phyloP scores from a whole-genome alignment of 768 basidiomycete species.

The Termitomyces sp. region DNA sequence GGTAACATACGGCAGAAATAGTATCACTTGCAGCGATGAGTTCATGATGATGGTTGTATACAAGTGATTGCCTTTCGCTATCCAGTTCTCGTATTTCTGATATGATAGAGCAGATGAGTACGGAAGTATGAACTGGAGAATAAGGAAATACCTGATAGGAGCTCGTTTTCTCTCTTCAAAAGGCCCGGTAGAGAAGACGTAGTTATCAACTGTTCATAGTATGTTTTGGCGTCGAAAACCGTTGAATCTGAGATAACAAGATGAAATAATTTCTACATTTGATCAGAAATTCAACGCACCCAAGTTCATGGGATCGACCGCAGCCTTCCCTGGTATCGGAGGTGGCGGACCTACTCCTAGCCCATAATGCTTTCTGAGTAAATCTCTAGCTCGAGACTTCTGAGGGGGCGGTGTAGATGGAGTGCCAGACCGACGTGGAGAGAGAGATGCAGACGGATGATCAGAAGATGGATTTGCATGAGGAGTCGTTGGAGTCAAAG shows the following conservation, averaged over 20 bases:
- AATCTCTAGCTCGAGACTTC: slow-evolving; percentile 66
- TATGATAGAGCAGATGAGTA: not conserved
- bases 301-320: slow-evolving; percentile 78
- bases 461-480: slow-evolving; percentile 12
- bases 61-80: slow-evolving; percentile 83
- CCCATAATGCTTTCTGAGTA: slow-evolving; percentile 86
- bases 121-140: not conserved
- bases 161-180: slow-evolving; percentile 79
- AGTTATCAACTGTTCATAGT: slow-evolving; percentile 84
- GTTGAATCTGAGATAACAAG: slow-evolving; percentile 56
- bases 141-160: slow-evolving; percentile 53
- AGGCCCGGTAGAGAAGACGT: slow-evolving; percentile 71
- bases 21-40: slow-evolving; percentile 93
- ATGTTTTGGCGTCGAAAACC: slow-evolving; percentile 78
- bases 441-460: slow-evolving; percentile 8
- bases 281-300: slow-evolving; percentile 38
- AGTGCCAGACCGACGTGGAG: slow-evolving; percentile 24
- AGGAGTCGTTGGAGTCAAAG: slow-evolving; percentile 19
- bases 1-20: slow-evolving; percentile 66
- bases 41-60: slow-evolving; percentile 95
- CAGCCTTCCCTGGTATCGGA: slow-evolving; percentile 51
- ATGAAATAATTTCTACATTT: not conserved
- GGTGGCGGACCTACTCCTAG: slow-evolving; percentile 72
- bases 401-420: slow-evolving; percentile 30
- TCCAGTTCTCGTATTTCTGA: slow-evolving; percentile 86